Conservation (phyloP, 345 rosid species). For the Rhizophora mangle region DNA sequence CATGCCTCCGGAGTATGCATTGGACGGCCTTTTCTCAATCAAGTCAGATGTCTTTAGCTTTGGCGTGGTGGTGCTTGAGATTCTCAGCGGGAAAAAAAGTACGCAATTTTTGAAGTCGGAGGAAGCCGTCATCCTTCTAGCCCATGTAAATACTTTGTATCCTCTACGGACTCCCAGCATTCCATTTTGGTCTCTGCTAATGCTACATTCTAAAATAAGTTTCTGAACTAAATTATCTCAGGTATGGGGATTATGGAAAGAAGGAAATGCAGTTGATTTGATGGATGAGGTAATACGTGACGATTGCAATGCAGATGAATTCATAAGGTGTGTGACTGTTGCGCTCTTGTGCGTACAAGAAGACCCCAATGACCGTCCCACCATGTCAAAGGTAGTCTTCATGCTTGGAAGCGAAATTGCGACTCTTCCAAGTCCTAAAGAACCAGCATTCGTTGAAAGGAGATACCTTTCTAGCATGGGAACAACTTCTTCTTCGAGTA, state of each 20-base stretch:
- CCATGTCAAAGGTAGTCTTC: slow-evolving; percentile 22
- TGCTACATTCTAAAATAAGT: too few species aligned
- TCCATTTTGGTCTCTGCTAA: background rate
- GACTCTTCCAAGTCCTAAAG: slow-evolving; percentile 26
- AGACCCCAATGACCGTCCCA: slow-evolving; percentile 32
- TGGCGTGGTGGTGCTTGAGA: slow-evolving; percentile 32
- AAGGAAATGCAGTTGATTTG: slow-evolving; percentile 13
- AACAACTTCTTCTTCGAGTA: slow-evolving; percentile 12
- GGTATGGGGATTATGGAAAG: slow-evolving; percentile 26
- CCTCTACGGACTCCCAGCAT: background rate
- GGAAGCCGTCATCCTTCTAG: slow-evolving; percentile 17
- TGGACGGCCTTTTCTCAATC: slow-evolving; percentile 25
- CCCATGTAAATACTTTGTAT: slow-evolving; percentile 10
- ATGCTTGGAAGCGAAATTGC: slow-evolving; percentile 24
- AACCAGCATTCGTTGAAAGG: slow-evolving; percentile 27
- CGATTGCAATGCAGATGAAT: slow-evolving; percentile 10
- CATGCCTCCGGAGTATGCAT: slow-evolving; percentile 27
- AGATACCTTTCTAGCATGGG: background rate
- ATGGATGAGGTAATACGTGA: slow-evolving; percentile 13
- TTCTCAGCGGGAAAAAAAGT: slow-evolving; percentile 29
- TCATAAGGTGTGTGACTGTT: slow-evolving; percentile 22
- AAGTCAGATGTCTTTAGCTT: slow-evolving; percentile 39
- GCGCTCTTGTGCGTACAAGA: slow-evolving; percentile 37
- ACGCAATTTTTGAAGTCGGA: slow-evolving; percentile 10
- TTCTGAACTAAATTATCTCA: background rate